Percentiles rank a stretch among this genome's conserved stretches.
Evolutionary conservation across 768 basidiomycete genomes (phyloP).

Genomic region (Tubosaeta brunneosetosa): DNA sequence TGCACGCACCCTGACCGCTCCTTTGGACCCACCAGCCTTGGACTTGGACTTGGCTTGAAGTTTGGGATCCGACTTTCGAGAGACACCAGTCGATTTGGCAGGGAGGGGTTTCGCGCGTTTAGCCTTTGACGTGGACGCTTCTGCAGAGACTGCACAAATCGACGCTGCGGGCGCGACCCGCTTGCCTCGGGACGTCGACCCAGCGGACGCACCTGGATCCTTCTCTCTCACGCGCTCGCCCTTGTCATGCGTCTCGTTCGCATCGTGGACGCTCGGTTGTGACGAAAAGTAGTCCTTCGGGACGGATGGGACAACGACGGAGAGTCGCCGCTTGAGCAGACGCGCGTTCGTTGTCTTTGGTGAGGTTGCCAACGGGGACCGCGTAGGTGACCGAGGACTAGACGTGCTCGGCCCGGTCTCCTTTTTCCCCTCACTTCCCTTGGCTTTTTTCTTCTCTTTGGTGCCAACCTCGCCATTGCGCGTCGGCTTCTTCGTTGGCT

Average conservation of each 20-base stretch:
- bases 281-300: slow-evolving; percentile 11
- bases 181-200: background rate
- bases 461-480: background rate
- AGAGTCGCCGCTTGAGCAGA: slow-evolving; percentile 20
- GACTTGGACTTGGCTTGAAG: background rate
- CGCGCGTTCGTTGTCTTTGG: slow-evolving; percentile 1
- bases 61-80: slow-evolving; percentile 1
- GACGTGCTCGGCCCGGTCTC: background rate
- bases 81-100: slow-evolving; percentile 6
- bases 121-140: slow-evolving; percentile 15
- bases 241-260: background rate
- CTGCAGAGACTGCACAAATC: slow-evolving; percentile 17
- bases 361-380: slow-evolving; percentile 6
- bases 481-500: background rate
- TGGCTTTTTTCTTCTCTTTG: slow-evolving; percentile 1
- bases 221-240: background rate
- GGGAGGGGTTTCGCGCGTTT: slow-evolving; percentile 19
- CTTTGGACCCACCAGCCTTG: background rate
- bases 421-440: background rate
- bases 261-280: background rate
- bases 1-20: background rate
- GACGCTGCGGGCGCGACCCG: slow-evolving; percentile 18
- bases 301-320: slow-evolving; percentile 27
- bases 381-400: slow-evolving; percentile 4
- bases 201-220: background rate